Base-by-base conservation (phyloP, 495 filamentous ascomycete species). In the Penicillium paradoxum region DNA sequence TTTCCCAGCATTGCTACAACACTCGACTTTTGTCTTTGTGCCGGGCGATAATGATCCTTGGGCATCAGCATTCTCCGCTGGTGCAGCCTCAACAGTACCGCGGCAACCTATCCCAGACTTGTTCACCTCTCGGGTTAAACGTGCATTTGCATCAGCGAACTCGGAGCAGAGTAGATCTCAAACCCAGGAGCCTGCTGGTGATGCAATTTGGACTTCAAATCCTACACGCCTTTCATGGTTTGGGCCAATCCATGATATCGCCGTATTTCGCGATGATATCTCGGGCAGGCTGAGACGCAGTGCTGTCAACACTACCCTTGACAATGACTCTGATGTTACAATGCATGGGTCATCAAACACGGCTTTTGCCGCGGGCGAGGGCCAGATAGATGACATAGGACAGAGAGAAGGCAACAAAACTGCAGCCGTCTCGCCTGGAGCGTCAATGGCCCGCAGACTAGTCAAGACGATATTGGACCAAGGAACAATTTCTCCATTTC, bases 11-110 rank as follows among this genome's bases (percentile, higher is more conserved):
- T 73, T 97, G 6, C 77, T 96, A n/a, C 83, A 85, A 30, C 73
- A 78, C 17, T 83, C 88, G 2, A 91, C 88, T 0, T 95, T 96
- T 58, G 70, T 96, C 11, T 96, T 97, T 58, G 87, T 98, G 0
- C 93, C 93, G 2, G 92, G 92, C 36, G 92, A 97, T 64, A 95
- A 95, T 66, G 93, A 98, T 64, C 90, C 91, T 10, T 98, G 93
- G 93, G 73, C 83, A 21, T 92, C 90, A 0, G 80, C 89, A 3
- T 96, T 96, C 68, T 86, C 85, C 2, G 85, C 82, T 11, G 93
- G 93, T n/a, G 85, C 90, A 37, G 80, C 88, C 1, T 79, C 84
- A 1, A 76, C 83, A 7, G 62, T 97, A 11, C 93, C 93, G 0
- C 76, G 87, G 11, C 83, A 84, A 41, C 63, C 73, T 0, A 79